phyloP scores from a whole-genome alignment of 2,329 filamentous ascomycete genomes.

The Macrophomina pseudophaseolina region DNA sequence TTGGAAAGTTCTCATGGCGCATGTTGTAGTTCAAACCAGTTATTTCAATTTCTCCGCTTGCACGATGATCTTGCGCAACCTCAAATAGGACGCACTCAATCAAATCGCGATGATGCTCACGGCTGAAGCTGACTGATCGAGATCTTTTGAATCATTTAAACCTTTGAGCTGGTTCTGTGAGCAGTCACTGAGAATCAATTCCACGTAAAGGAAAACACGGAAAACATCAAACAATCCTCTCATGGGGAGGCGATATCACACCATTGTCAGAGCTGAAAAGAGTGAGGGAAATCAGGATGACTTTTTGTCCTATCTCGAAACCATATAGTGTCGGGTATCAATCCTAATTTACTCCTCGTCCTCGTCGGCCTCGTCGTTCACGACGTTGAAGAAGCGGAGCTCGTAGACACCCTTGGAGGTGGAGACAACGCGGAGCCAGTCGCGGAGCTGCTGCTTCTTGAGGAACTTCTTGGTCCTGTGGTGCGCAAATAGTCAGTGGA shows the following conservation, averaged over 20 bases:
- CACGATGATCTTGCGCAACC: too few relatives aligned
- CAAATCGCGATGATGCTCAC: too few relatives aligned
- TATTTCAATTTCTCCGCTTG: too few relatives aligned
- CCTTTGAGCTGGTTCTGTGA: neutral
- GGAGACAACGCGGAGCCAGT: slow-evolving; percentile 99
- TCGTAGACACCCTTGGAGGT: slow-evolving; percentile 98
- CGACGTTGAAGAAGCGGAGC: slow-evolving; percentile 99
- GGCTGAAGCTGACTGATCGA: too few relatives aligned
- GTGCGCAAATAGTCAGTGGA: slow-evolving; percentile 27
- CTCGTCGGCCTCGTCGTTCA: slow-evolving; percentile 96
- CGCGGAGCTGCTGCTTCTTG: slow-evolving; percentile 99
- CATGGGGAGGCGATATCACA: neutral
- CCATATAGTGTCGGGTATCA: slow-evolving; percentile 7
- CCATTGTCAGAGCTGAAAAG: neutral
- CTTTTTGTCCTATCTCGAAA: slow-evolving; percentile 19
- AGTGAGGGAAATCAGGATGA: neutral
- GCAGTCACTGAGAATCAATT: neutral
- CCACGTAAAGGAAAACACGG: neutral
- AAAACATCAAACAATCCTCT: neutral
- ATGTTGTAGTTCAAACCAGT: too few relatives aligned
- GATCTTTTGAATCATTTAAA: too few relatives aligned
- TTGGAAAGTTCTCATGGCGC: too few relatives aligned
- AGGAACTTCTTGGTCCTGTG: slow-evolving; percentile 99
- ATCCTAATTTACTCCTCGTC: slow-evolving; percentile 84
- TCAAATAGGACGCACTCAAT: too few relatives aligned